Evolutionary conservation across 345 rosid species (phyloP).

Genomic region (Cardiospermum halicacabum): DNA sequence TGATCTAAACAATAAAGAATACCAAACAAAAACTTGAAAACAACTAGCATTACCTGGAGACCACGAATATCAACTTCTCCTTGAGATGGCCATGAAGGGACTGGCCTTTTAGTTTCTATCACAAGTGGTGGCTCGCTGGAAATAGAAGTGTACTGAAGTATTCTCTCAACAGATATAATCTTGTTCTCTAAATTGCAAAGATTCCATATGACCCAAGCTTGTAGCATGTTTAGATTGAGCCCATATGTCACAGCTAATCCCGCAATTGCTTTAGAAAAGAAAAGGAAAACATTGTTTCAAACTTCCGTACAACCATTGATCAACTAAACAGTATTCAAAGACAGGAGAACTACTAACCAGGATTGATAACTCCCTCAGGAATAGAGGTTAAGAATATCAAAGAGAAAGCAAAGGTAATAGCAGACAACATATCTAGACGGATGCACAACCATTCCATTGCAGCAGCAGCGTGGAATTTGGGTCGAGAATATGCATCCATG

Average conservation of each 20-base stretch:
- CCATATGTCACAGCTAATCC: constrained; percentile 88
- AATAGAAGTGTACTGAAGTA: constrained; percentile 65
- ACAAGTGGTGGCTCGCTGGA: constrained; percentile 76
- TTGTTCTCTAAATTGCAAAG: constrained; percentile 66
- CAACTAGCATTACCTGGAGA: constrained; percentile 55
- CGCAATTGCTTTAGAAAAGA: constrained; percentile 50
- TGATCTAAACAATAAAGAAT: constrained; percentile 1
- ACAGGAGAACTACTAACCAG: constrained; percentile 35
- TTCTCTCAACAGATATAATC: constrained; percentile 86
- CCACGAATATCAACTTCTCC: constrained; percentile 52
- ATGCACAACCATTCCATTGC: constrained; percentile 80
- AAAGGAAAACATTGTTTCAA: neutral
- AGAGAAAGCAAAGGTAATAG: constrained; percentile 47
- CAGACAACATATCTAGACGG: constrained; percentile 59
- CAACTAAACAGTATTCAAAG: neutral
- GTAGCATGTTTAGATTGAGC: constrained; percentile 60
- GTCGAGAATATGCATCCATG: constrained; percentile 48
- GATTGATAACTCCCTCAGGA: constrained; percentile 50
- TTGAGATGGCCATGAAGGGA: constrained; percentile 54
- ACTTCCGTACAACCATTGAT: neutral
- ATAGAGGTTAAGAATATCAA: constrained; percentile 55
- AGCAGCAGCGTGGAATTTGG: constrained; percentile 37
- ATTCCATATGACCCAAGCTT: constrained; percentile 67
- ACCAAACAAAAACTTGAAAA: neutral
- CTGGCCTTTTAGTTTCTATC: constrained; percentile 48